Evolutionary conservation across 2,329 filamentous ascomycete species (phyloP).

Genomic region (Penicillium palitans): DNA sequence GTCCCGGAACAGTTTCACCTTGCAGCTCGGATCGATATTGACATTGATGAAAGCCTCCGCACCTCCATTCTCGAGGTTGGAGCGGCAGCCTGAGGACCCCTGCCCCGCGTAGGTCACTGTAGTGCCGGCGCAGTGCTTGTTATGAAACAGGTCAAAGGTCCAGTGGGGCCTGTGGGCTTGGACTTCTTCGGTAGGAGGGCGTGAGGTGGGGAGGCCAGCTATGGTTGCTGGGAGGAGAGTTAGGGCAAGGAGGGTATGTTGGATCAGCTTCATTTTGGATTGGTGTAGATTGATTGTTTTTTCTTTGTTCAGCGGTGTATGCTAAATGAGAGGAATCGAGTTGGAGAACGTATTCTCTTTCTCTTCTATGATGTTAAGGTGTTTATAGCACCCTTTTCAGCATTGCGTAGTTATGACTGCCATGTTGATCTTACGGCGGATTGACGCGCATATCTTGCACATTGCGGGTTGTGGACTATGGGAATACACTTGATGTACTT

Average conservation of each 20-base stretch:
- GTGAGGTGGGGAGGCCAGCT: too few relatives aligned
- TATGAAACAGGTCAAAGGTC: conserved; percentile 14
- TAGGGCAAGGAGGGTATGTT: background rate
- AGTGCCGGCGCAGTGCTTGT: conserved; percentile 6
- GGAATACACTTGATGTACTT: background rate
- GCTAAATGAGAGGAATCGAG: background rate
- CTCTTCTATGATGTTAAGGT: background rate
- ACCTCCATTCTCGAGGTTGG: conserved; percentile 2
- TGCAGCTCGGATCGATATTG: conserved; percentile 10
- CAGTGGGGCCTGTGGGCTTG: conserved; percentile 2
- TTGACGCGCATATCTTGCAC: conserved; percentile 1
- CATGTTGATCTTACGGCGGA: background rate
- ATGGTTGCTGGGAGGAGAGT: background rate
- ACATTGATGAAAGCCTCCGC: conserved; percentile 2
- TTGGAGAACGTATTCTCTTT: background rate
- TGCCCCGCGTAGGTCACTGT: conserved; percentile 1
- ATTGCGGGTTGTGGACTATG: background rate
- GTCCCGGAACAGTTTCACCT: conserved; percentile 14
- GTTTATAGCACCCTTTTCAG: background rate
- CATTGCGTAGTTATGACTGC: conserved; percentile 7
- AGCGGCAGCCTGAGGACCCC: conserved; percentile 11
- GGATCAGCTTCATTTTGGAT: conserved; percentile 2
- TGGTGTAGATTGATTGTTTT: background rate
- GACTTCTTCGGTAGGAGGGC: background rate
- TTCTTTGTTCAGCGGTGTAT: background rate